Evolutionary conservation across 192 early-diverging fungal species (phyloP), one percentile per base, ranked within the genome.

Genomic region (Coemansia sp.): DNA sequence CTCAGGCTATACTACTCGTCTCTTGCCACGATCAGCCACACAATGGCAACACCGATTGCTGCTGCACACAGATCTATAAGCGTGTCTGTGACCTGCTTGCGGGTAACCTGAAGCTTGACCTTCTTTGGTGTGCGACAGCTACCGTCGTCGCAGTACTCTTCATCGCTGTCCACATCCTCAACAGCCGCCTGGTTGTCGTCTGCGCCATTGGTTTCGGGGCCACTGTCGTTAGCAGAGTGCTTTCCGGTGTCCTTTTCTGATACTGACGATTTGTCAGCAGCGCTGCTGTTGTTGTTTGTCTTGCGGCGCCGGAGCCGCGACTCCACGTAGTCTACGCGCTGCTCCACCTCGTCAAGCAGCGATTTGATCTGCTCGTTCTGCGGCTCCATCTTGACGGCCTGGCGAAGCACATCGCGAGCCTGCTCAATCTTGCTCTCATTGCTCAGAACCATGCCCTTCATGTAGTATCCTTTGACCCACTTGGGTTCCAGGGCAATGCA

Each of bases 401-500:
- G 64, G 39, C 61, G 64, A 57, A 84, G 50, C 7, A 65, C 82
- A 15, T 56, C 71, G 40, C 39, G 44, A 0, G 82, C 70, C 66
- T 73, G 77, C 39, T 79, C 82, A 16, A 84, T 65, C 71, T 80
- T 79, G 74, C 77, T 84, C 62, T 84, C 77, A 37, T 53, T 71
- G 56, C 77, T 79, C 44, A 84, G 69, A 12, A 84, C 71, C 39
- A 70, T 40, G 0, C 77, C 82, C 77, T 84, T 84, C 70, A 84
- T 75, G 47, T 84, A 84, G 42, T 84, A 80, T 0, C 82, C 82
- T 63, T 84, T 84, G 63, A 74, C 82, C 82, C 82, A 84, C 7
- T 59, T 52, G 18, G 82, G 82, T 38, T 84, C 82, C 21, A 84
- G 65, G 16, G 69, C 73, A 49, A 84, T 84, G 42, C 82, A 84